Conservation (phyloP, 169 alveolate genomes). For the Cryptosporidium viatorum region DNA sequence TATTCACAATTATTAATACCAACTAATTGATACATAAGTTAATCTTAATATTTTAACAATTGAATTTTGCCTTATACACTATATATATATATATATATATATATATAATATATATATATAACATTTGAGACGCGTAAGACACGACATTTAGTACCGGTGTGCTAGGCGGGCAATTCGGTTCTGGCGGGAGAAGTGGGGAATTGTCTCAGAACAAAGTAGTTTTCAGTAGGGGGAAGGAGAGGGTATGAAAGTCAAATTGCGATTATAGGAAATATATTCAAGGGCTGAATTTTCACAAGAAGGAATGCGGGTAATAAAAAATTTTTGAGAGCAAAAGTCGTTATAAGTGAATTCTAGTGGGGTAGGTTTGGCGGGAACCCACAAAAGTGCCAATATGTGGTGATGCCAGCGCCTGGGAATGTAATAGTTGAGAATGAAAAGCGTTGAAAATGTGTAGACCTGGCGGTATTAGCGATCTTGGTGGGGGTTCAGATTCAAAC, state of each 20-base stretch:
- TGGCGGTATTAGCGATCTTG: neutral
- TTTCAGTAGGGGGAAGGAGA: neutral
- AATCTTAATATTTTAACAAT: neutral
- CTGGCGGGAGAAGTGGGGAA: neutral
- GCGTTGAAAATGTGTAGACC: neutral
- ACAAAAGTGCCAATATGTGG: neutral
- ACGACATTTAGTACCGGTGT: neutral
- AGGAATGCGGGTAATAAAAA: neutral
- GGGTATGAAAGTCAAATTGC: too few species aligned
- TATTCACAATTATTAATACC: neutral
- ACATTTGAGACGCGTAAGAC: neutral
- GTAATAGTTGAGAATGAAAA: neutral
- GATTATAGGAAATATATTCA: too few species aligned
- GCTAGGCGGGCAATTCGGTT: neutral
- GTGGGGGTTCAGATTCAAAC: neutral
- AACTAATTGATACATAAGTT: neutral
- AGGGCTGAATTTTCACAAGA: neutral
- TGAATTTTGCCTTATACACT: neutral
- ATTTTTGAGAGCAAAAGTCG: neutral
- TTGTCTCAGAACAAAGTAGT: neutral
- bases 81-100: neutral
- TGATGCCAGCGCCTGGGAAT: neutral
- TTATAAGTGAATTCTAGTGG: neutral
- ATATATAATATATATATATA: too few species aligned
- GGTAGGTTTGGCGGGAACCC: neutral